Base-by-base conservation (phyloP, 345 rosid species). In the Eucalyptus viminalis region DNA sequence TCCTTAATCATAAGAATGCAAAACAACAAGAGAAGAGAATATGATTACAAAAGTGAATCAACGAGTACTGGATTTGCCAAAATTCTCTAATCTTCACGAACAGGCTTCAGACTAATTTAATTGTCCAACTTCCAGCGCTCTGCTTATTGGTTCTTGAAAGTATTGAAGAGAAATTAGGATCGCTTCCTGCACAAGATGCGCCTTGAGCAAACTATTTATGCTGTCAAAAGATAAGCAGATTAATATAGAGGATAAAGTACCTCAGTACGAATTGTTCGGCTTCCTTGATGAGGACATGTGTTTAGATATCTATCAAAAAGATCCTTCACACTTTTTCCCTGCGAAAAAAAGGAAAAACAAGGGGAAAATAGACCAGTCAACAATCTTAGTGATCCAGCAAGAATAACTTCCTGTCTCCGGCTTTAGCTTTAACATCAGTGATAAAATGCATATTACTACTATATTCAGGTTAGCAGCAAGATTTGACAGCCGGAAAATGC, bases 201-300 rank as follows among this genome's bases (percentile, higher is more conserved):
- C 27, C 83, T 40, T 76, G 69, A 29, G 34, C 29, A 65, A 65
- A 29, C 76, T 56, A 44, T 60, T n/a, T 10, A 24, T 16, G 45
- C 22, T 27, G 76, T 21, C 31, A n/a, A 89, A 43, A 12, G 85
- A 50, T 40, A 12, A 80, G 54, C 24, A 80, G 76, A 80, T 47
- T 29, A 37, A 54, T 49, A 37, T 7, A 88, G 85, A 6, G 15
- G 43, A 76, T 40, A 40, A 89, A 25, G 90, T 89, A 96, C 99
- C 99, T 97, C 98, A 19, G 98, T 93, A 87, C 99, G 95, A 87
- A 97, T 97, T 40, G 98, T 96, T 90, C 99, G 93, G 93, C 99
- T 97, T 91, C 99, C 99, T 95, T 96, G 99, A 91, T 92, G 94
- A 21, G 99, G 97, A 89, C 99, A 97, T 3, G 97, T 95, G 92